A percentile compares a stretch with the other conserved stretches of the same genome.
Evolutionary conservation across 1,284 basidiomycete species (phyloP).

Genomic region (Puccinia triticina): DNA sequence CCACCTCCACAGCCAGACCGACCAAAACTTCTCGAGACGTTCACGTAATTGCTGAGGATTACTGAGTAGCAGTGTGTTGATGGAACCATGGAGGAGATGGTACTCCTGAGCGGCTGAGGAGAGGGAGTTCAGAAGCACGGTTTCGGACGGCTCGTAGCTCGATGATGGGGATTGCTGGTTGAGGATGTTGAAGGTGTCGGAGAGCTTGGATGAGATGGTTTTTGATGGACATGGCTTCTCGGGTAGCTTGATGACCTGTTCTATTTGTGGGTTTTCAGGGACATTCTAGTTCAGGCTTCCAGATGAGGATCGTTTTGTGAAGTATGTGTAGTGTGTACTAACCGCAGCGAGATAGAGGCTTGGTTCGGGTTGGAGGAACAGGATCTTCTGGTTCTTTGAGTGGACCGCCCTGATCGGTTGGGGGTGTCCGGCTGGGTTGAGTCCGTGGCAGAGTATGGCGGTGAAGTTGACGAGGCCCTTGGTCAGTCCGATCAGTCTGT

Average conservation of each 20-base stretch:
- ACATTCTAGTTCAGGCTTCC: neutral
- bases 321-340: neutral
- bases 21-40: slow-evolving; percentile 43
- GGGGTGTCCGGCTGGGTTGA: neutral
- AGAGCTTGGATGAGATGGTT: neutral
- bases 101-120: slow-evolving; percentile 37
- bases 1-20: slow-evolving; percentile 50
- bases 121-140: slow-evolving; percentile 27
- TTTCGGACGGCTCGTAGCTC: slow-evolving; percentile 35
- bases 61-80: neutral
- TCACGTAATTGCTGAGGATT: slow-evolving; percentile 20
- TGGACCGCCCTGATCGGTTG: slow-evolving; percentile 27
- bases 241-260: slow-evolving; percentile 44
- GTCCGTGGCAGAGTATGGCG: slow-evolving; percentile 35
- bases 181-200: slow-evolving; percentile 19
- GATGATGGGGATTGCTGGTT: neutral
- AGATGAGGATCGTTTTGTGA: neutral
- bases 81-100: slow-evolving; percentile 40
- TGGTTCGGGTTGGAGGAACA: slow-evolving; percentile 39
- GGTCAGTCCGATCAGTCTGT: slow-evolving; percentile 35
- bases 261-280: neutral
- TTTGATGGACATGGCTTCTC: neutral
- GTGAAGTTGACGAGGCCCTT: slow-evolving; percentile 45
- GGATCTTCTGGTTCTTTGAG: slow-evolving; percentile 36
- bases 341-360: slow-evolving; percentile 48